These are phyloP conservation scores for Glomus cerebriforme DNA, from an alignment of 192 early-diverging fungal species.

Conservation along the genomic window DNA sequence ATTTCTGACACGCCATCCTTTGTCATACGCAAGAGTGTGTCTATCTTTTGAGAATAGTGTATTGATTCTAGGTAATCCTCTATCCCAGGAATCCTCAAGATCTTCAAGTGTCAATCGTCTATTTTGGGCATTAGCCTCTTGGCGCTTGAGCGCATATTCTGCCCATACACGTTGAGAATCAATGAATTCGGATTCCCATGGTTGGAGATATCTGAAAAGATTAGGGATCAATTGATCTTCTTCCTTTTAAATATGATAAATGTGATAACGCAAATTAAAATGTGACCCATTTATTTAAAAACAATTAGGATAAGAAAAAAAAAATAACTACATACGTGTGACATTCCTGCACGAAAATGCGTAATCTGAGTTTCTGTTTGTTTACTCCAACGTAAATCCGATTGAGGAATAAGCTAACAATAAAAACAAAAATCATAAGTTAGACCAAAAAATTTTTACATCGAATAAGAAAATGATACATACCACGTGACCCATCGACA, in stretches of 20 bases:
- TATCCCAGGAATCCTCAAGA: constrained; percentile 98
- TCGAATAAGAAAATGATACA: not conserved
- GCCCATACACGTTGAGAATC: constrained; percentile 99
- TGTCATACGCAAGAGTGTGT: constrained; percentile 98
- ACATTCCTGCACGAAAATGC: constrained; percentile 98
- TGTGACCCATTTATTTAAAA: not conserved
- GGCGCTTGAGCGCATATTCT: constrained; percentile 96
- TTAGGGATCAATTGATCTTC: constrained; percentile 98
- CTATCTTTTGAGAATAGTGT: constrained; percentile 98
- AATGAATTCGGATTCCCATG: constrained; percentile 99
- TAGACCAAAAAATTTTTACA: not conserved
- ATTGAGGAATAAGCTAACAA: constrained; percentile 83
- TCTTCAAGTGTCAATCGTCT: constrained; percentile 98
- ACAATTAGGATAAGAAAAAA: not conserved
- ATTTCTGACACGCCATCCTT: constrained; percentile 96
- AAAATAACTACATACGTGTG: constrained; percentile 49
- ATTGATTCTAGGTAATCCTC: constrained; percentile 98
- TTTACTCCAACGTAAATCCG: constrained; percentile 94
- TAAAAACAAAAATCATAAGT: not conserved
- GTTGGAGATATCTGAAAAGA: constrained; percentile 95
- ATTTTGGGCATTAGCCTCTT: constrained; percentile 96
- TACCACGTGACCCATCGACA: constrained; percentile 96
- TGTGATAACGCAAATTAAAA: not conserved
- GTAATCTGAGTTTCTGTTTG: constrained; percentile 97
- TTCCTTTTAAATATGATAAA: constrained; percentile 39